A percentile compares a stretch with the other conserved stretches of the same genome.
Evolutionary conservation across 2,329 filamentous ascomycete genomes (phyloP).

Genomic region (Claviceps purpurea): DNA sequence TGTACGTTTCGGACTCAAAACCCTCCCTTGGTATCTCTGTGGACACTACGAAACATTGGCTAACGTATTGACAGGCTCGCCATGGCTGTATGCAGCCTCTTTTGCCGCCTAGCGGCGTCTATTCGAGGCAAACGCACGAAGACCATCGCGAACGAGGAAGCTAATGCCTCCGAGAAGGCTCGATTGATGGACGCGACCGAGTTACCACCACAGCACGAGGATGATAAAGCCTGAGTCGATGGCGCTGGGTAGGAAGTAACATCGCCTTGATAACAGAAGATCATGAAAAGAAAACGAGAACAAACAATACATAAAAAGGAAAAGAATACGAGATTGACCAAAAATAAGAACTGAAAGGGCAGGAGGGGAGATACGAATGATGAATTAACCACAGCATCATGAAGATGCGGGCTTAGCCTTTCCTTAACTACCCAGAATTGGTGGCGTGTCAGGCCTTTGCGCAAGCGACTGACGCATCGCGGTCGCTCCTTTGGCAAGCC

Average conservation of each 20-base stretch:
- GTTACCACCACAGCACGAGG: slow-evolving; percentile 15
- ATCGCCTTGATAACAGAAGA: neutral
- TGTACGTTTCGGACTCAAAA: slow-evolving; percentile 28
- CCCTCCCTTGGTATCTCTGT: too few species aligned
- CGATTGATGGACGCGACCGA: slow-evolving; percentile 29
- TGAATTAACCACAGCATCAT: neutral
- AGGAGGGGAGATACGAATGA: neutral
- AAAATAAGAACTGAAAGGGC: neutral
- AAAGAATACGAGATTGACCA: neutral
- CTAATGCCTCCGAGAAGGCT: slow-evolving; percentile 33
- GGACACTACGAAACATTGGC: slow-evolving; percentile 3
- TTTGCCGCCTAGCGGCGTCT: slow-evolving; percentile 45
- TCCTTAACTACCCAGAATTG: neutral
- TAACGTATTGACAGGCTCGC: slow-evolving; percentile 35
- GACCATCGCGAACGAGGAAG: neutral
- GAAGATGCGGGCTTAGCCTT: neutral
- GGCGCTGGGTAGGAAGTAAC: neutral
- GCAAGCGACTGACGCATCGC: neutral
- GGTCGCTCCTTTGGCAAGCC: neutral
- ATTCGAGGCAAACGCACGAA: slow-evolving; percentile 17
- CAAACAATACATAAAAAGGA: neutral
- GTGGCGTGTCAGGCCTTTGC: neutral
- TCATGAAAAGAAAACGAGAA: neutral
- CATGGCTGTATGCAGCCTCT: slow-evolving; percentile 48
- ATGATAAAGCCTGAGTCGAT: slow-evolving; percentile 10